Base-by-base conservation (phyloP, 2,329 filamentous ascomycete genomes). In the Pyrenophora seminiperda region DNA sequence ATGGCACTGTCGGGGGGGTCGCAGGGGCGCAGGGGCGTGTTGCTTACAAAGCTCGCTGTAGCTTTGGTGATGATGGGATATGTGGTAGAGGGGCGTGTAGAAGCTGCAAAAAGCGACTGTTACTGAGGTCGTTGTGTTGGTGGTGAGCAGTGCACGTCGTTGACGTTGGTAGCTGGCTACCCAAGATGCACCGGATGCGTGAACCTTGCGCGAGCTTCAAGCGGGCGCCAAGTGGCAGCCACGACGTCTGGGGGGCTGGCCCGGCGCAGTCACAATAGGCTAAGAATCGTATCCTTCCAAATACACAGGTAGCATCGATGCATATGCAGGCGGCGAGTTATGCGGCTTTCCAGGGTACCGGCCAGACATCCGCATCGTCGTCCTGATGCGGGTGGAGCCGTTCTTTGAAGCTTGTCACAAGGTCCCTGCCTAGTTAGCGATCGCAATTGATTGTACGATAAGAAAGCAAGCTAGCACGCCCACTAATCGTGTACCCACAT, bases 171-270 rank as follows among this genome's bases (percentile, higher is more conserved):
- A 50, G 37, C 37, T 36, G 48, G 56, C 47, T 56, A 47, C 54
- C 55, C 56, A 24, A 50, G 41, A 43, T 47, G 55, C 49, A 20
- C 53, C 56, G 58, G 51, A 53, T 54, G 56, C 60, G 57, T 61
- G 56, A 59, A 57, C 51, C 56, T 59, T 40, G 38, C 20, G 3
- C 7, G 24, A 27, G 9, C 24, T 9, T 27, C 13, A n/a, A n/a
- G n/a, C 47, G 57, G 59, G 50, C 49, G 55, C 55, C 53, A 54
- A 62, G 57, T 56, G 61, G 60, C 62, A 62, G 53, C 51, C 61
- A 51, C 58, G 38, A 57, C 40, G 50, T 50, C 41, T 40, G 46
- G 40, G 44, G 37, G 3, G 30, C 13, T 41, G 15, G 31, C 17
- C 4, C 37, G 14, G 24, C 43, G 45, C 52, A 47, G 54, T 47